Evolutionary conservation across 78 protist species (phyloP).

Genomic region (Cavenderia fasciculata): DNA sequence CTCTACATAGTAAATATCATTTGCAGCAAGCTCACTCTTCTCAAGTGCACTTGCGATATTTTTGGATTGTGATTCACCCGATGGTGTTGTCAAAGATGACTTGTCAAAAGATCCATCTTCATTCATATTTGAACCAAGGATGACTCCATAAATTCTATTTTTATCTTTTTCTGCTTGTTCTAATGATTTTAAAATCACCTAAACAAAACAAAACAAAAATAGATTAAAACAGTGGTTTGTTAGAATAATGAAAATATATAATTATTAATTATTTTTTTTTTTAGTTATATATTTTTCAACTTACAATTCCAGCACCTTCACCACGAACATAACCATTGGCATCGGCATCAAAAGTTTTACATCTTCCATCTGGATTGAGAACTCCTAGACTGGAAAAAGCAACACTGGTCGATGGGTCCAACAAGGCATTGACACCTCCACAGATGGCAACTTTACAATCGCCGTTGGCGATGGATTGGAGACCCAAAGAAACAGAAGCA

Average conservation of each 20-base stretch:
- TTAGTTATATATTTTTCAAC: no score
- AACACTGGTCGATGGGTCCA: constrained; percentile 39
- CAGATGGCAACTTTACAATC: constrained; percentile 82
- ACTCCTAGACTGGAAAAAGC: constrained; percentile 48
- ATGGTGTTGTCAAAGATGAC: constrained; percentile 78
- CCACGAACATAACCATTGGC: constrained; percentile 92
- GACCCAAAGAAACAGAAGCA: constrained; percentile 84
- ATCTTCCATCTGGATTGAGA: constrained; percentile 79
- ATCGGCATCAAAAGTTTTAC: constrained; percentile 80
- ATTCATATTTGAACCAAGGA: constrained; percentile 64
- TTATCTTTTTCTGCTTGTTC: constrained; percentile 22
- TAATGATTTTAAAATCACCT: constrained; percentile 64
- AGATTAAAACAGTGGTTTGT: no score
- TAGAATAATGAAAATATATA: no score
- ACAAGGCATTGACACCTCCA: constrained; percentile 85
- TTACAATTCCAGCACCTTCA: constrained; percentile 87
- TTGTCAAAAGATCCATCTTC: constrained; percentile 87
- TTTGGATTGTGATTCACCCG: constrained; percentile 79
- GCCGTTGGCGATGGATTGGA: constrained; percentile 52
- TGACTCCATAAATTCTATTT: constrained; percentile 66
- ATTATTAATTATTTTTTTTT: no score
- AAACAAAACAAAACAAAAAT: no score
- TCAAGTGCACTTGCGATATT: constrained; percentile 26
- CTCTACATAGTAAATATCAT: constrained; percentile 74
- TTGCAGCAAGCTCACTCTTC: neutral